phyloP scores from a whole-genome alignment of 768 basidiomycete genomes.

The Trametes gibbosa region DNA sequence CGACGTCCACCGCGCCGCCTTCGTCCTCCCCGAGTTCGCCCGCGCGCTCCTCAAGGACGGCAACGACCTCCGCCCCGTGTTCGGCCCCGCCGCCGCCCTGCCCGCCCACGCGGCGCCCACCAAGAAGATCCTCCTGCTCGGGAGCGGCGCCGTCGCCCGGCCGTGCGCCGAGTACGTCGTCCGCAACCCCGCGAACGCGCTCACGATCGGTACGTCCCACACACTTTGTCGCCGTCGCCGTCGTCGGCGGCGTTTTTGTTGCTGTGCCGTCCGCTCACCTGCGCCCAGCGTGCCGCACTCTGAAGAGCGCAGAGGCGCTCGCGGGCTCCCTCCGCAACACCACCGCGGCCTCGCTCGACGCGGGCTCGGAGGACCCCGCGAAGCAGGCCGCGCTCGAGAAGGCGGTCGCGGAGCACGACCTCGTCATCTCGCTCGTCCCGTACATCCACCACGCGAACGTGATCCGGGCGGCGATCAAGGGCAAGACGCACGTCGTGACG shows the following conservation, averaged over 20 bases:
- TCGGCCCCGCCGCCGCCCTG: conserved; percentile 55
- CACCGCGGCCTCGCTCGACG: conserved; percentile 79
- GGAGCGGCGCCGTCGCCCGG: conserved; percentile 92
- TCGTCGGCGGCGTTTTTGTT: too few relatives aligned
- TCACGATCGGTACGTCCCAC: conserved; percentile 71
- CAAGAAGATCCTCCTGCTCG: conserved; percentile 83
- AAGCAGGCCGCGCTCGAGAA: conserved; percentile 70
- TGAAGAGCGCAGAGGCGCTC: conserved; percentile 70
- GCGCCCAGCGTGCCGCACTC: conserved; percentile 77
- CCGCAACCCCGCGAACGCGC: conserved; percentile 72
- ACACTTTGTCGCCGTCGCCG: neutral
- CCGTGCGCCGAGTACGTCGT: conserved; percentile 96
- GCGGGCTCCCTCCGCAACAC: conserved; percentile 66
- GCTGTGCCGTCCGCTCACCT: neutral
- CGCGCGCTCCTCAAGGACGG: conserved; percentile 71
- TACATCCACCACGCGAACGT: conserved; percentile 89
- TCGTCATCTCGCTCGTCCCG: conserved; percentile 95
- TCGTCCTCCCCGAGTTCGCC: conserved; percentile 92
- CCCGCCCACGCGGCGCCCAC: conserved; percentile 49
- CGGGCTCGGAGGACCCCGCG: conserved; percentile 34
- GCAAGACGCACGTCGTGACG: conserved; percentile 92
- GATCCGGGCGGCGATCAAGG: conserved; percentile 86
- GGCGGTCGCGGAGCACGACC: conserved; percentile 80
- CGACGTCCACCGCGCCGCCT: conserved; percentile 76
- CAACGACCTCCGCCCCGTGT: conserved; percentile 66